Evolutionary conservation across 176 grass and related monocot species (phyloP).

Genomic region (Musa schizocarpa): DNA sequence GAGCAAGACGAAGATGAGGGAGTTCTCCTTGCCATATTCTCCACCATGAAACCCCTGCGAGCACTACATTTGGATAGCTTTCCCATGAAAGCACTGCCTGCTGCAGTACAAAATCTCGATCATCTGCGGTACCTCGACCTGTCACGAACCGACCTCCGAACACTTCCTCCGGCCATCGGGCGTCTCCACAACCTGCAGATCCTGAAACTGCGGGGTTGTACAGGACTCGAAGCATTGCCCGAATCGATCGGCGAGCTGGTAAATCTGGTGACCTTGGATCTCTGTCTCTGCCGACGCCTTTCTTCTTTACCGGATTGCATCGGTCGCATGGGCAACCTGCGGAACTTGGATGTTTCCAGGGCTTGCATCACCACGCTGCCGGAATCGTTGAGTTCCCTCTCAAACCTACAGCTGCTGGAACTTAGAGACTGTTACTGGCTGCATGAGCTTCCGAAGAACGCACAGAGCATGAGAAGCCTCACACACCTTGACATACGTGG

Average conservation of each 20-base stretch:
- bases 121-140: too few relatives aligned
- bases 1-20: too few relatives aligned
- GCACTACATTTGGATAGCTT: too few relatives aligned
- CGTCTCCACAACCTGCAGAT: too few relatives aligned
- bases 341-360: background rate
- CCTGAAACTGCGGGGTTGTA: too few relatives aligned
- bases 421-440: slow-evolving; percentile 2
- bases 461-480: slow-evolving; percentile 1
- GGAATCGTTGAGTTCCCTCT: slow-evolving; percentile 2
- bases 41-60: too few relatives aligned
- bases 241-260: slow-evolving; percentile 1
- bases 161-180: too few relatives aligned
- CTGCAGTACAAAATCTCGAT: too few relatives aligned
- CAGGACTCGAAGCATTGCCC: background rate
- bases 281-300: background rate
- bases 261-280: background rate
- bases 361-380: background rate
- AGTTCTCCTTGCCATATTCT: too few relatives aligned
- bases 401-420: background rate
- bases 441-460: background rate
- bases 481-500: background rate
- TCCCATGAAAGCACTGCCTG: too few relatives aligned
- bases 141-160: too few relatives aligned
- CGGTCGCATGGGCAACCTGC: too few relatives aligned
- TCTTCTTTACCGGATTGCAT: background rate